A percentile compares a stretch with the other conserved stretches of the same genome.
These are phyloP conservation scores for Gossypium bickii DNA, from an alignment of 345 rosid genomes.

Conservation along the genomic window DNA sequence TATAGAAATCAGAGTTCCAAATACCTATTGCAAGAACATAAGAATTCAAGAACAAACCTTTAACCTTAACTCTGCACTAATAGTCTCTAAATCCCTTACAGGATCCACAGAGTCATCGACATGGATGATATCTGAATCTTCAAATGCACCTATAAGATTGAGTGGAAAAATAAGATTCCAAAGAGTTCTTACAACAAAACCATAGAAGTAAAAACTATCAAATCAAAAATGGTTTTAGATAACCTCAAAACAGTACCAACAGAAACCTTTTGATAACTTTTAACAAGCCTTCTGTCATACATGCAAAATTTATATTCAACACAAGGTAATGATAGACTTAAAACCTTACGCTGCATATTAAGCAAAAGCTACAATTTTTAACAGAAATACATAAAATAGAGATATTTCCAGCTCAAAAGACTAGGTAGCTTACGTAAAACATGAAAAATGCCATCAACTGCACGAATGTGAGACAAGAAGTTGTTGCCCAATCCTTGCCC, in stretches of 20 bases:
- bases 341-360: neutral
- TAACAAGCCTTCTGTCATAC: neutral
- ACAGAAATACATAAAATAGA: neutral
- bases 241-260: neutral
- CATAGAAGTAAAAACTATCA: neutral
- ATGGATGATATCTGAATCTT: slow-evolving; percentile 91
- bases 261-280: neutral
- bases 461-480: slow-evolving; percentile 96
- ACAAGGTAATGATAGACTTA: neutral
- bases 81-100: slow-evolving; percentile 87
- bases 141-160: slow-evolving; percentile 71
- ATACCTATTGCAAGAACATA: neutral
- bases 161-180: neutral
- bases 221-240: neutral
- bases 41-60: slow-evolving; percentile 49
- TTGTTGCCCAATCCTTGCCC: slow-evolving; percentile 97
- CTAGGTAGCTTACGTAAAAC: slow-evolving; percentile 61
- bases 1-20: slow-evolving; percentile 1
- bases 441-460: slow-evolving; percentile 98
- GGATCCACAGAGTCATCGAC: slow-evolving; percentile 94
- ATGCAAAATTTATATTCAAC: neutral
- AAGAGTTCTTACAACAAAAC: neutral
- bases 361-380: neutral
- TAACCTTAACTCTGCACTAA: slow-evolving; percentile 70
- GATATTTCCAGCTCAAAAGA: neutral